Base-by-base conservation (phyloP, 495 filamentous ascomycete species). In the Monascus purpureus region DNA sequence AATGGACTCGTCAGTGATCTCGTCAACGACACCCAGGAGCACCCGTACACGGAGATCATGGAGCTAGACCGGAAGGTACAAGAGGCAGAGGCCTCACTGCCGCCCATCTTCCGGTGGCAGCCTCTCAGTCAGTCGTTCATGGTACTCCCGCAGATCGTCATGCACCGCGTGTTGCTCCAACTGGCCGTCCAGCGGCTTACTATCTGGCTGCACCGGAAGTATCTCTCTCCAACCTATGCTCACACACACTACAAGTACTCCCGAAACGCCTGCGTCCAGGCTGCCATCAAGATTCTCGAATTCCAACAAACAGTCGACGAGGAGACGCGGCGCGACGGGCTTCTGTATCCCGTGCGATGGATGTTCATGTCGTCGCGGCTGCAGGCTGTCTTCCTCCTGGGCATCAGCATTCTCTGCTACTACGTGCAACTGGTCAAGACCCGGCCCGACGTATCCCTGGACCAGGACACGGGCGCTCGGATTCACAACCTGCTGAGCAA, bases 381-480 rank as follows among this genome's bases (percentile, higher is more conserved):
- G 29, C 41, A 45, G 14, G 46, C 57, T 33, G 49, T 47, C 18
- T 57, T 57, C 27, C 43, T 62, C 2, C 42, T 58, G 7, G 57
- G 53, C 16, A 44, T 43, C 26, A 60, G 57, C 43, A 49, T 62
- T 14, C 38, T 62, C n/a, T 62, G 57, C 29, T 46, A 55, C 17
- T 47, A 51, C 29, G 32, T 55, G 8, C 40, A 47, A 33, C 40
- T 40, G 1, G 27, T 32, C 13, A 40, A 46, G 29, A 13, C 28
- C 17, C 20, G 12, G 28, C 6, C 28, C 8, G 18, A 40, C 29
- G 28, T 33, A 13, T 31, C 32, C 7, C 28, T 31, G 4, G 25
- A 31, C 28, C 37, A 20, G n/a, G 32, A 43, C 14, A 25, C 22
- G 22, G 22, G 22, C 22, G 22, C 22, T n/a, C 36, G 20, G 33